phyloP scores from a whole-genome alignment of 495 filamentous ascomycete species.

The Penicillium longicatenatum region DNA sequence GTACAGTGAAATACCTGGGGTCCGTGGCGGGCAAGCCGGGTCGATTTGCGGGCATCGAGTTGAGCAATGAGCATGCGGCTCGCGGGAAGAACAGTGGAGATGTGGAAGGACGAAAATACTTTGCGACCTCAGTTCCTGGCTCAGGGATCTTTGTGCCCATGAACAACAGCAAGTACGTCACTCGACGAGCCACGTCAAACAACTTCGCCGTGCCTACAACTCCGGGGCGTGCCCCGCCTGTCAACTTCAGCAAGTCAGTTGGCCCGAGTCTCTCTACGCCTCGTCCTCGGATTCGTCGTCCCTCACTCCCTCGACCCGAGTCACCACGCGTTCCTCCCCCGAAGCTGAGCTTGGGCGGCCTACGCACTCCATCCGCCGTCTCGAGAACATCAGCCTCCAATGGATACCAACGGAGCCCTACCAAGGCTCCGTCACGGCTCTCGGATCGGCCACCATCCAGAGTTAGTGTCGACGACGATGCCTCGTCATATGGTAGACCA shows the following conservation, averaged over 20 bases:
- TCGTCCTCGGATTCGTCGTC: constrained; percentile 58
- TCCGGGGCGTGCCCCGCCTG: constrained; percentile 47
- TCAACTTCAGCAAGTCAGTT: constrained; percentile 81
- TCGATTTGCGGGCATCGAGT: constrained; percentile 91
- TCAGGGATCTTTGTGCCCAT: constrained; percentile 95
- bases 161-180: constrained; percentile 75
- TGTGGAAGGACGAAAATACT: constrained; percentile 86
- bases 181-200: constrained; percentile 53
- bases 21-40: constrained; percentile 86
- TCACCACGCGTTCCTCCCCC: constrained; percentile 62
- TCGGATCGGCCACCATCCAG: constrained; percentile 48
- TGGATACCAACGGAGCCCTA: constrained; percentile 40
- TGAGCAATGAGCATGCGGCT: constrained; percentile 74
- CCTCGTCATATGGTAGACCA: constrained; percentile 33
- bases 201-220: constrained; percentile 70
- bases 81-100: constrained; percentile 96
- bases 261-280: constrained; percentile 74
- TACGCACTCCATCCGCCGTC: constrained; percentile 45
- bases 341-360: constrained; percentile 60
- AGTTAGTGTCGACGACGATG: constrained; percentile 43
- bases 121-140: constrained; percentile 72
- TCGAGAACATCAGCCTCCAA: constrained; percentile 32
- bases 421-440: constrained; percentile 46
- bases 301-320: constrained; percentile 83
- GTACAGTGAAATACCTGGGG: constrained; percentile 87